Evolutionary conservation across 345 rosid species (phyloP).

Genomic region (Angophora floribunda): DNA sequence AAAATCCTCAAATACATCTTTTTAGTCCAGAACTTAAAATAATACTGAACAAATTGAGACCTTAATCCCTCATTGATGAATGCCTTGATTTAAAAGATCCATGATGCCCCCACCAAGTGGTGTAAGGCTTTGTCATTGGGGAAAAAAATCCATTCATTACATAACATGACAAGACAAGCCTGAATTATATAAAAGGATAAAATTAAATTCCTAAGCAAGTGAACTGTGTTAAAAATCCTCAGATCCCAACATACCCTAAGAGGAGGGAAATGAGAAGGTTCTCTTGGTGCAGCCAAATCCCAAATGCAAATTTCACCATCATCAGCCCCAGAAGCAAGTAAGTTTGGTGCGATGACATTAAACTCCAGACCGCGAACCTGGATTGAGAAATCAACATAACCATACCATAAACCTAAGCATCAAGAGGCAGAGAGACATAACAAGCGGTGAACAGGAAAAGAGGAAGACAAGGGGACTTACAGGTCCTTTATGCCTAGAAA

Average conservation of each 20-base stretch:
- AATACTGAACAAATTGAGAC: neutral
- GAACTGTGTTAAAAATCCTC: neutral
- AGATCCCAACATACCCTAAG: conserved; percentile 41
- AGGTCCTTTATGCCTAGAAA: conserved; percentile 84
- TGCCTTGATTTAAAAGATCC: neutral
- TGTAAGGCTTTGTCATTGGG: neutral
- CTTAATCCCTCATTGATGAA: neutral
- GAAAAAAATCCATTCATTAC: neutral
- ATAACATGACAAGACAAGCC: neutral
- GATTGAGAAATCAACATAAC: neutral
- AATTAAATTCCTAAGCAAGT: neutral
- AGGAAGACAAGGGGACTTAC: conserved; percentile 42
- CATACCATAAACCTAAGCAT: neutral
- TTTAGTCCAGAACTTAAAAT: neutral
- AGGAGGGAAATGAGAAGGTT: conserved; percentile 79
- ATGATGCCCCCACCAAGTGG: neutral
- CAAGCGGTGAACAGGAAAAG: neutral
- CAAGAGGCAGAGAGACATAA: neutral
- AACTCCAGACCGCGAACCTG: conserved; percentile 99
- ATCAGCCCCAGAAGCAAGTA: conserved; percentile 97
- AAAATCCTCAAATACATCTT: neutral
- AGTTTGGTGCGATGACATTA: conserved; percentile 61
- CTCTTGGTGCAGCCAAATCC: conserved; percentile 80
- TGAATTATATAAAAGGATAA: neutral
- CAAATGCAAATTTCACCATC: conserved; percentile 97